phyloP scores from a whole-genome alignment of 208 protist species.

The Leishmania aethiopica region DNA sequence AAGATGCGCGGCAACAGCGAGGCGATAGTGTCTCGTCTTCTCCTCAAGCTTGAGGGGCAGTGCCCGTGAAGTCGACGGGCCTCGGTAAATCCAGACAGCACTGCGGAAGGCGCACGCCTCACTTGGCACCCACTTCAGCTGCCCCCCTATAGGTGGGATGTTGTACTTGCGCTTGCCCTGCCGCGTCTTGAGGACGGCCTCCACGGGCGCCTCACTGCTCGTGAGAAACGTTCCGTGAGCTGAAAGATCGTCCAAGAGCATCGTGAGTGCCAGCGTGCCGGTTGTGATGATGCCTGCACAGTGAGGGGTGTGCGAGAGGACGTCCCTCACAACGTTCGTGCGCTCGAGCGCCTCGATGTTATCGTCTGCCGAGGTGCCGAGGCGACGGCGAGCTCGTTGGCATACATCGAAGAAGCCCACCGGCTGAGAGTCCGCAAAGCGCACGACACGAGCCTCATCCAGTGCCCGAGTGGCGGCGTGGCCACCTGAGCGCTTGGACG shows the following conservation, averaged over 20 bases:
- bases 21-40: constrained; percentile 3
- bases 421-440: constrained; percentile 12
- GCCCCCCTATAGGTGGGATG: not conserved
- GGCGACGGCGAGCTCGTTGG: constrained; percentile 16
- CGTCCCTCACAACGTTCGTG: constrained; percentile 21
- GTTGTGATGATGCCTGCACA: constrained; percentile 39
- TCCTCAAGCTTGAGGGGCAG: constrained; percentile 6
- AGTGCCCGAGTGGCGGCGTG: not conserved
- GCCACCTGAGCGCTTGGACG: not conserved
- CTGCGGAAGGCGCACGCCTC: not conserved
- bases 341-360: constrained; percentile 24
- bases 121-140: constrained; percentile 1
- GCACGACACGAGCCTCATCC: constrained; percentile 17
- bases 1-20: not conserved
- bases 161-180: constrained; percentile 16
- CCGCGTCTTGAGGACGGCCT: not conserved
- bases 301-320: constrained; percentile 17
- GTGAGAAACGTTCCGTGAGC: constrained; percentile 11
- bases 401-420: constrained; percentile 36
- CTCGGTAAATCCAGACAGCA: constrained; percentile 31
- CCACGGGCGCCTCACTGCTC: not conserved
- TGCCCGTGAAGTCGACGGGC: constrained; percentile 35
- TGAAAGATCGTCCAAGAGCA: constrained; percentile 17
- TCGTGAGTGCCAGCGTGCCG: constrained; percentile 31
- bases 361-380: constrained; percentile 29